Conservation (phyloP, 345 rosid genomes). For the Raphanus raphanistrum region DNA sequence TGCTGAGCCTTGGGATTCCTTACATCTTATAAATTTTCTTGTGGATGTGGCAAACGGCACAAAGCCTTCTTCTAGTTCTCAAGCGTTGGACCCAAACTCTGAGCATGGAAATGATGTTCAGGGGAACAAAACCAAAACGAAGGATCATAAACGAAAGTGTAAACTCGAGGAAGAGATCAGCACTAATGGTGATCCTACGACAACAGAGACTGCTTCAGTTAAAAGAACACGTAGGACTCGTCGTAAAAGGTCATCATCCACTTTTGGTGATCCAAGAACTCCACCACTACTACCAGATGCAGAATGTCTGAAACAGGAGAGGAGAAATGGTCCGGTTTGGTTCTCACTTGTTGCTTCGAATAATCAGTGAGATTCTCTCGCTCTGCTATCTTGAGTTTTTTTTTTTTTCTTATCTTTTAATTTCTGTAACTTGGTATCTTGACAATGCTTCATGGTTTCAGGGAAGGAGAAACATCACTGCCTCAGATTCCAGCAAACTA, state of each 20-base stretch:
- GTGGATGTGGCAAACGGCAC: conserved; percentile 94
- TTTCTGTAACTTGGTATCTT: conserved; percentile 2
- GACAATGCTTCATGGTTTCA: conserved; percentile 47
- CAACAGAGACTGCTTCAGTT: conserved; percentile 54
- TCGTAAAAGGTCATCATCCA: conserved; percentile 54
- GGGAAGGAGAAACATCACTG: conserved; percentile 75
- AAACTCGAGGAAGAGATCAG: conserved; percentile 53
- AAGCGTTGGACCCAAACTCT: conserved; percentile 49
- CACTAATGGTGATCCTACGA: conserved; percentile 48
- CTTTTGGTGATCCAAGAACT: conserved; percentile 52
- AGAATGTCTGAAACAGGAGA: conserved; percentile 47
- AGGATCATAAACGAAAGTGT: conserved; percentile 49
- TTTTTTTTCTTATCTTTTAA: not conserved
- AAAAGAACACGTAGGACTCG: conserved; percentile 65
- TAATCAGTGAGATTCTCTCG: conserved; percentile 63
- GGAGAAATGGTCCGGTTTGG: conserved; percentile 83
- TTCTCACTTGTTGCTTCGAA: conserved; percentile 88
- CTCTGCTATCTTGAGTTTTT: conserved; percentile 12
- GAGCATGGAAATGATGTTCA: conserved; percentile 45
- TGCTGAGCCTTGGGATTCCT: conserved; percentile 57
- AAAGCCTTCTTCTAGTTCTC: conserved; percentile 62
- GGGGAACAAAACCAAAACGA: conserved; percentile 48
- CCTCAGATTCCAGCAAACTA: conserved; percentile 82
- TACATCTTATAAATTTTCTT: conserved; percentile 70
- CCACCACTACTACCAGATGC: conserved; percentile 57